A percentile compares a stretch with the other conserved stretches of the same genome.
phyloP scores from a whole-genome alignment of 305 asterid species.

The Withania somnifera region DNA sequence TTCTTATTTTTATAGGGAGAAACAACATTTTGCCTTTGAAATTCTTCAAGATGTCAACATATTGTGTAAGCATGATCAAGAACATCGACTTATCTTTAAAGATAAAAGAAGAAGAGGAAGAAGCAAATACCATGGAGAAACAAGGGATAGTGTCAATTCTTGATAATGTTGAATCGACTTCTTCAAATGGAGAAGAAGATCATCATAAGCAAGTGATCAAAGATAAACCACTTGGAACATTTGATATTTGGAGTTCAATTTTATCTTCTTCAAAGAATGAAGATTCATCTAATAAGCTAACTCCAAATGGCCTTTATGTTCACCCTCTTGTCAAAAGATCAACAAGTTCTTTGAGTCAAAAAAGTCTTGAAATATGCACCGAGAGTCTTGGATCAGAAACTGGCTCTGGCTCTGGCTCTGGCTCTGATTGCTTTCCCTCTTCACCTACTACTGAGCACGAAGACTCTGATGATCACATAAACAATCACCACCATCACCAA shows the following conservation, averaged over 20 bases:
- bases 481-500: not conserved
- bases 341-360: slow-evolving; percentile 34
- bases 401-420: slow-evolving; percentile 79
- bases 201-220: not conserved
- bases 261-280: slow-evolving; percentile 23
- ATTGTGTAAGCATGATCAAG: not conserved
- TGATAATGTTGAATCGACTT: slow-evolving; percentile 1
- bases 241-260: slow-evolving; percentile 36
- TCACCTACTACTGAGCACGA: slow-evolving; percentile 15
- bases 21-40: not conserved
- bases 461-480: slow-evolving; percentile 9
- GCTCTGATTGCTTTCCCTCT: slow-evolving; percentile 42
- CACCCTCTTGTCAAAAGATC: slow-evolving; percentile 49
- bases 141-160: slow-evolving; percentile 48
- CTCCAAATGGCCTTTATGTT: slow-evolving; percentile 26
- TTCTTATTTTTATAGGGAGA: not conserved
- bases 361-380: slow-evolving; percentile 73
- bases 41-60: not conserved
- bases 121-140: not conserved
- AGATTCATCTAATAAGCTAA: slow-evolving; percentile 2
- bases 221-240: not conserved
- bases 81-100: not conserved
- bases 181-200: not conserved
- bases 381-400: slow-evolving; percentile 86
- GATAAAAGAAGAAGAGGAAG: not conserved